These are phyloP conservation scores for Aspergillus novofumigatus DNA, from an alignment of 2,329 filamentous ascomycete genomes.

Conservation along the genomic window DNA sequence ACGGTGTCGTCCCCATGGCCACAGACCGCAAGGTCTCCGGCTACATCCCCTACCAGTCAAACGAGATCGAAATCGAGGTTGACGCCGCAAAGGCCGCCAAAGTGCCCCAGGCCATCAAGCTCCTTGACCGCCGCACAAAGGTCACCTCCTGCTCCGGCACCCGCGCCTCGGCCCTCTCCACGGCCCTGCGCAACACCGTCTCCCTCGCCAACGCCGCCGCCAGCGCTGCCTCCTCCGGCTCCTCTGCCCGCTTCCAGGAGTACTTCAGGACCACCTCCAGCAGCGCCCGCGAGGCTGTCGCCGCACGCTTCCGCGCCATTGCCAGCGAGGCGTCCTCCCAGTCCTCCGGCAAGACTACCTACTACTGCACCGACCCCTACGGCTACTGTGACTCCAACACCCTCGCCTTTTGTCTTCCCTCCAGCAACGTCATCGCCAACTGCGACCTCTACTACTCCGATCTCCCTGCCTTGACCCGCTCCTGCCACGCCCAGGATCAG, in stretches of 20 bases:
- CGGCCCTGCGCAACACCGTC: slow-evolving; percentile 52
- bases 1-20: slow-evolving; percentile 56
- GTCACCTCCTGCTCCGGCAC: slow-evolving; percentile 53
- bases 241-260: slow-evolving; percentile 32
- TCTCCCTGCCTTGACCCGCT: slow-evolving; percentile 46
- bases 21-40: slow-evolving; percentile 50
- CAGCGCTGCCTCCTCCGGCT: slow-evolving; percentile 48
- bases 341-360: slow-evolving; percentile 46
- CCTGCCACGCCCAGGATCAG: slow-evolving; percentile 63
- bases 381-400: slow-evolving; percentile 49
- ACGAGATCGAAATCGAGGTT: slow-evolving; percentile 54
- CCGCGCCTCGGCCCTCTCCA: slow-evolving; percentile 43
- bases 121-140: slow-evolving; percentile 44
- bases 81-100: slow-evolving; percentile 54
- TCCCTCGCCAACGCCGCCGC: slow-evolving; percentile 45
- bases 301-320: slow-evolving; percentile 50
- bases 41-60: slow-evolving; percentile 55
- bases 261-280: slow-evolving; percentile 60
- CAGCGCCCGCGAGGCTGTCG: slow-evolving; percentile 47
- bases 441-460: slow-evolving; percentile 55
- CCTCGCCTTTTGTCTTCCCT: slow-evolving; percentile 60
- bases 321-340: slow-evolving; percentile 54
- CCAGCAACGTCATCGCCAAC: slow-evolving; percentile 55
- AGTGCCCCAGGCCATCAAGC: slow-evolving; percentile 45
- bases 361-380: slow-evolving; percentile 59